Evolutionary conservation across 257 asterid species (phyloP), one percentile per base, ranked within the genome.

Genomic region (Solanum rostratum): DNA sequence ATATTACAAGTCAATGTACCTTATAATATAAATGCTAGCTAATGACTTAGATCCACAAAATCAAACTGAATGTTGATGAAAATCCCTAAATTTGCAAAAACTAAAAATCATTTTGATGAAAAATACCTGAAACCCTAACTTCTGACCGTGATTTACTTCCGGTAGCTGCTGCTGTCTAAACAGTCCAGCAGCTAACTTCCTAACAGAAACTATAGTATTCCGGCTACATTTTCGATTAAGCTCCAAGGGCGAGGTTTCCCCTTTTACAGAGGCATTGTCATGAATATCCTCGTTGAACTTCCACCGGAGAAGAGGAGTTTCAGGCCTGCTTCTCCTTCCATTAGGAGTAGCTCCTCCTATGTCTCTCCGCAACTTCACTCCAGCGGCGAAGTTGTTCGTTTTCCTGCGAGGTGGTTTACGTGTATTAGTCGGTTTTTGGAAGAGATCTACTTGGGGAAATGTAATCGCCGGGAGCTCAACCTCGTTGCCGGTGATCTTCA

Each of bases 281-380:
- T 65, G 73, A 29, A 65, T 80, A 81, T 45, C 86, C 41, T 88
- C 94, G 57, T 87, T 87, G 87, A 90, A 87, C 90, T 92, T 93
- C 97, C 97, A 93, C 49, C 87, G 87, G n/a, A 90, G 88, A 10
- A 91, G 80, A 82, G 94, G 97, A 53, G 97, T 93, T 59, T 90
- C 93, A 16, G 94, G 95, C 46, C 91, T 90, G 88, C 89, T 86
- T 29, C 87, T 83, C 85, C 88, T 92, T 18, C 83, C 81, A 46
- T 49, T 76, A 27, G 91, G 85, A 12, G 85, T 83, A 43, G 70
- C 62, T 13, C 88, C 87, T 24, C 84, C 84, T 12, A 50, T 60
- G 16, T 89, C 92, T 86, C 86, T 89, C 87, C 86, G 89, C 66
- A 92, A 70, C 85, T 92, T 87, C 79, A 89, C 85, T 37, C 92